These are phyloP conservation scores for Musa schizocarpa DNA, from an alignment of 176 grass and related monocot species.

Conservation along the genomic window DNA sequence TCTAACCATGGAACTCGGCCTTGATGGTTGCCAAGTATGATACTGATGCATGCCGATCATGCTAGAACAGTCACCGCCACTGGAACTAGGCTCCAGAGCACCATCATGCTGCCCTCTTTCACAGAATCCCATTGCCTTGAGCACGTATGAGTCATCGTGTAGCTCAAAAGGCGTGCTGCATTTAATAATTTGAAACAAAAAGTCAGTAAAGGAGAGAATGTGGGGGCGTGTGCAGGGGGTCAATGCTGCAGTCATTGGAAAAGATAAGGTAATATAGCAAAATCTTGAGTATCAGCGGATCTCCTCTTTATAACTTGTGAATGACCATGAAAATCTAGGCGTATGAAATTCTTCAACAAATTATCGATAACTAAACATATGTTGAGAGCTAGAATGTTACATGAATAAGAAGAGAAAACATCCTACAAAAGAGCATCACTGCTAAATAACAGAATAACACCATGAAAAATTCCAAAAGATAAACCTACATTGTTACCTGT, in stretches of 20 bases:
- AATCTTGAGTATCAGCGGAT: too few species aligned
- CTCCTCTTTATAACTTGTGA: too few species aligned
- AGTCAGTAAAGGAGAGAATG: neutral
- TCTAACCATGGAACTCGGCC: slow-evolving; percentile 33
- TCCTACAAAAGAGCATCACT: neutral
- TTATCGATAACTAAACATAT: too few species aligned
- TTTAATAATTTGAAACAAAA: slow-evolving; percentile 11
- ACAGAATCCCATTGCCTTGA: slow-evolving; percentile 73
- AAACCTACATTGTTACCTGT: slow-evolving; percentile 46
- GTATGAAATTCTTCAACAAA: too few species aligned
- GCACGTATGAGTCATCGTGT: slow-evolving; percentile 78
- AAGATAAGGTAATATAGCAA: too few species aligned
- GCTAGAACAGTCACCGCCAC: slow-evolving; percentile 54
- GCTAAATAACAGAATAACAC: neutral
- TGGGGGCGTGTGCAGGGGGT: too few species aligned
- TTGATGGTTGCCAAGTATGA: slow-evolving; percentile 37
- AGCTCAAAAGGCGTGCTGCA: slow-evolving; percentile 94
- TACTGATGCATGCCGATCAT: slow-evolving; percentile 39
- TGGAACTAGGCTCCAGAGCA: slow-evolving; percentile 27
- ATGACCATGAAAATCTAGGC: too few species aligned
- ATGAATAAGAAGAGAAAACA: too few species aligned
- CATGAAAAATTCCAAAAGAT: neutral
- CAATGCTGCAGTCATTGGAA: too few species aligned
- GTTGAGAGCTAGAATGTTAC: too few species aligned
- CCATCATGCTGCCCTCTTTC: slow-evolving; percentile 37